Conservation (phyloP, 495 filamentous ascomycete genomes). For the Neurospora intermedia region DNA sequence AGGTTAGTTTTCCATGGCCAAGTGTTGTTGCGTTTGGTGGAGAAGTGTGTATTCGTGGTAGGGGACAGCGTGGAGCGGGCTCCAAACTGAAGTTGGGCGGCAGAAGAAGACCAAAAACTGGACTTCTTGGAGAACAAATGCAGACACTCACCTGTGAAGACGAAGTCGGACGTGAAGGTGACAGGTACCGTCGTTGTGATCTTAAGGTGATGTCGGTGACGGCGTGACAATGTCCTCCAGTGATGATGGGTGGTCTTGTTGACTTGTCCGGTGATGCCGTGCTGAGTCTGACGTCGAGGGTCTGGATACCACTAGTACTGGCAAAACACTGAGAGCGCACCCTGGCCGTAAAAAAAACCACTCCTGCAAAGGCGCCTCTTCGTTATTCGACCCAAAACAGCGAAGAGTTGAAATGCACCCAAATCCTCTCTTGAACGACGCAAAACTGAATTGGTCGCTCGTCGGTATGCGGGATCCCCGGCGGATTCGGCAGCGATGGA, state of each 20-base stretch:
- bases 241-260: neutral
- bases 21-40: neutral
- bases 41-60: neutral
- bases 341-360: conserved; percentile 11
- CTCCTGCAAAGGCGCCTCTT: conserved; percentile 8
- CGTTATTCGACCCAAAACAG: conserved; percentile 11
- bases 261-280: neutral
- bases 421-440: conserved; percentile 26
- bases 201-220: neutral
- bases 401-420: conserved; percentile 14
- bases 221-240: conserved; percentile 6
- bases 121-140: neutral
- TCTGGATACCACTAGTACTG: neutral
- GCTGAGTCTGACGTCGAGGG: neutral
- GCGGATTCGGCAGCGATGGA: conserved; percentile 16
- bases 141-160: conserved; percentile 17
- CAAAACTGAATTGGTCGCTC: conserved; percentile 33
- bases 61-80: neutral
- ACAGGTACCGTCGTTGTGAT: conserved; percentile 10
- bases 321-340: conserved; percentile 9
- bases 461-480: conserved; percentile 20
- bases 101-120: neutral
- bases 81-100: neutral
- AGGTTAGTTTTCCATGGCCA: neutral
- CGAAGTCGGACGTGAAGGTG: conserved; percentile 6